Evolutionary conservation across 768 basidiomycete species (phyloP), one percentile per base, ranked within the genome.

Genomic region (Tulasnella sp.): DNA sequence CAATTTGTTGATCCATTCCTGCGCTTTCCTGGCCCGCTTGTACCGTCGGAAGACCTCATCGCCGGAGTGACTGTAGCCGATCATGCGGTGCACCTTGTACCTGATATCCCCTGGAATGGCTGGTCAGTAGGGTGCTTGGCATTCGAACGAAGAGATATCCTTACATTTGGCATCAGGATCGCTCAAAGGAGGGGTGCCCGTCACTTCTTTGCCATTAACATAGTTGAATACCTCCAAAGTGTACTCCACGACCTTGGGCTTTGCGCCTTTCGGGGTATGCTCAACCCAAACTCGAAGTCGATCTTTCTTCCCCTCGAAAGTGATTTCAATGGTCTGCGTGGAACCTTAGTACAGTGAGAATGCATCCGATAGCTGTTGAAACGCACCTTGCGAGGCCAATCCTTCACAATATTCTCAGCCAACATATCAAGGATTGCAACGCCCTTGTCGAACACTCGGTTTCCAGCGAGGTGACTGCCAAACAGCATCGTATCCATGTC

Each of bases 401-500:
- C 87, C 1, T 84, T 83, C 4, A 88, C 85, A 3, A 92, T 88
- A 80, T 92, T 90, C 3, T 90, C 86, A 27, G 91, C 83, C 8
- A 96, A 84, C 10, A 84, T 85, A 85, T 98, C 96, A 77, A 98
- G 86, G 2, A 97, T 80, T 6, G 85, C 85, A 4, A 97, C 86
- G 79, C 92, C 93, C 82, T 92, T 91, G 75, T 88, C 87, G 85
- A 98, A 99, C 0, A 95, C 89, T 72, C 89, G 89, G 38, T 91
- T 87, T 1, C 95, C 97, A n/a, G 88, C 86, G 6, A 87, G 89
- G 9, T 84, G 82, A 5, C 83, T 84, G 0, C 96, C 96, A 82
- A 92, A 97, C 0, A 98, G 84, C 21, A 90, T 88, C 58, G 89
- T 87, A 81, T 99, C 97, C 92, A 99, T 95, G 84, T 97, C 95